Evolutionary conservation across 164 flowering plant species (phyloP), one percentile per base, ranked within the genome.

Genomic region (Nymphaea thermarum): DNA sequence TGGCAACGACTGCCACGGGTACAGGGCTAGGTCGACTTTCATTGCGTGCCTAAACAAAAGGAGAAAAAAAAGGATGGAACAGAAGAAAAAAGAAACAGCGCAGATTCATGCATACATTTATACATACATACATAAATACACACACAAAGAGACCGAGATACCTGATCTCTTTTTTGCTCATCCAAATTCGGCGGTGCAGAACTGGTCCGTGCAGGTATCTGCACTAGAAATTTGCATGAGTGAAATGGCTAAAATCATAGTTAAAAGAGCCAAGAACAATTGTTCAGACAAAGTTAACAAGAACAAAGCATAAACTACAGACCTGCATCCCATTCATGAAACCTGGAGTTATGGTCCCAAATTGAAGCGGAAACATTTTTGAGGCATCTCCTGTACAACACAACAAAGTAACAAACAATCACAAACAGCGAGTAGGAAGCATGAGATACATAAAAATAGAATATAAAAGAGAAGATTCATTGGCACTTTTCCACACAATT

Each of bases 161-260:
- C 96, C 95, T 87, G 93, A 60, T 80, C 93, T 12, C 82, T 82
- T 75, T 84, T 90, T 77, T 89, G 98, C 80, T 94, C 98, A 77
- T 91, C 95, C 81, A 94, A 71, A 77, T 89, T 89, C 25, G 97
- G 97, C 59, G 97, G 97, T 8, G 98, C 98, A 41, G 98, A 94
- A 80, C 84, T 94, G 36, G 97, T 94, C 69, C 97, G 85, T 67
- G 97, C 88, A 68, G 98, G 98, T 75, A 94, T 80, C 98, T 94
- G 67, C 57, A 51, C 57, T 8, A 51, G 57, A 51, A 8, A 51
- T 51, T 51, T 51, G 15, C 14, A 10, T 51, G 5, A 51, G 14
- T 8, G 57, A 51, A 51, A 51, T 4, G 8, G 57, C 8, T 3
- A 51, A 51, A 51, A 51, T 51, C 36, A 25, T 51, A 51, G 57